Percentiles rank a stretch among this genome's conserved stretches.
Evolutionary conservation across 2,329 filamentous ascomycete species (phyloP).

Genomic region (Aspergillaceae sp.): DNA sequence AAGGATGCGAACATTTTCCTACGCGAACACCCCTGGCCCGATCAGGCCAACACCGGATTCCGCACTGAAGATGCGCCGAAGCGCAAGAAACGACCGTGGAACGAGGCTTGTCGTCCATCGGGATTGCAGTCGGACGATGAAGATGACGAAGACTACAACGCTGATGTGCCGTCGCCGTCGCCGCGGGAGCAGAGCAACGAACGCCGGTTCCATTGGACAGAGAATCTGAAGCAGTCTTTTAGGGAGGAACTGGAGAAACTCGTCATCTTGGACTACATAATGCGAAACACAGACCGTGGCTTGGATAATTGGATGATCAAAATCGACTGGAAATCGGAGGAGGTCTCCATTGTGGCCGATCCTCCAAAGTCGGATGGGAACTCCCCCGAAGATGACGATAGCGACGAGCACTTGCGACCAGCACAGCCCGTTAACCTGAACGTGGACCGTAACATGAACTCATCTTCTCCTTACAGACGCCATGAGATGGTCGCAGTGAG

Average conservation of each 20-base stretch:
- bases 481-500: slow-evolving; percentile 76
- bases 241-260: slow-evolving; percentile 93
- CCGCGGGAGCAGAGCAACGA: slow-evolving; percentile 39
- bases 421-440: slow-evolving; percentile 55
- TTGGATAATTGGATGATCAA: slow-evolving; percentile 99
- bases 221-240: slow-evolving; percentile 79
- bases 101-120: slow-evolving; percentile 68
- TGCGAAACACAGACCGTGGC: slow-evolving; percentile 95
- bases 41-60: slow-evolving; percentile 66
- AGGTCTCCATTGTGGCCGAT: slow-evolving; percentile 78
- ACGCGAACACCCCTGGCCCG: slow-evolving; percentile 92
- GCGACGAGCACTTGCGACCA: slow-evolving; percentile 40
- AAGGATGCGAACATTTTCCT: slow-evolving; percentile 96
- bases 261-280: slow-evolving; percentile 96
- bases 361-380: slow-evolving; percentile 58
- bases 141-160: slow-evolving; percentile 45
- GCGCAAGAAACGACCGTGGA: slow-evolving; percentile 65
- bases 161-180: slow-evolving; percentile 31
- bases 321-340: slow-evolving; percentile 74
- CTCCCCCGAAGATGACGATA: slow-evolving; percentile 28
- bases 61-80: slow-evolving; percentile 58
- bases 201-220: slow-evolving; percentile 71
- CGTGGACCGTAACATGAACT: slow-evolving; percentile 30
- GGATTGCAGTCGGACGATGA: slow-evolving; percentile 53
- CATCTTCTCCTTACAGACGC: slow-evolving; percentile 60